phyloP scores from a whole-genome alignment of 2,329 filamentous ascomycete genomes.

The Alternaria postmessia region DNA sequence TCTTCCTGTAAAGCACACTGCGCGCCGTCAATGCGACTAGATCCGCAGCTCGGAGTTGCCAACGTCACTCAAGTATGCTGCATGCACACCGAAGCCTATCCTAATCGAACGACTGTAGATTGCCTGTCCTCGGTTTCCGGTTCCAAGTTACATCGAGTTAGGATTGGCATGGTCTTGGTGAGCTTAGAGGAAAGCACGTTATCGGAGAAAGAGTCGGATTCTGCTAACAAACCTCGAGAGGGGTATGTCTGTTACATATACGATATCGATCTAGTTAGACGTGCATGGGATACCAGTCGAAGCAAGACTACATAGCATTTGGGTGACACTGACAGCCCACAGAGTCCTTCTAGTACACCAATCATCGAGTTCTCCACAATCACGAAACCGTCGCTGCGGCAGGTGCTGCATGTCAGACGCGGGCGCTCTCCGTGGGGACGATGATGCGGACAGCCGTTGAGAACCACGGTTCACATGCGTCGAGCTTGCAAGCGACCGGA shows the following conservation, averaged over 20 bases:
- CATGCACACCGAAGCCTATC: neutral
- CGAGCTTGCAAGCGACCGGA: neutral
- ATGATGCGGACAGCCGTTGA: slow-evolving; percentile 16
- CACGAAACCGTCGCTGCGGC: slow-evolving; percentile 18
- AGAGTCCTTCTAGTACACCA: slow-evolving; percentile 1
- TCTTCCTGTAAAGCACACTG: neutral
- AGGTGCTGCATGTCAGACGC: slow-evolving; percentile 26
- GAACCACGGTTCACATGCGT: slow-evolving; percentile 20
- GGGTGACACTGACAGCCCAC: slow-evolving; percentile 1
- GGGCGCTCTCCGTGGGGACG: slow-evolving; percentile 8
- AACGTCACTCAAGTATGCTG: neutral
- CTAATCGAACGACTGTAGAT: neutral
- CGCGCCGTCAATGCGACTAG: neutral
- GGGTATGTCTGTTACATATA: neutral
- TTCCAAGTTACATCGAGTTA: neutral
- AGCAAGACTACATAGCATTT: neutral
- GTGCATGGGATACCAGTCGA: neutral
- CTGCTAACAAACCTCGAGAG: neutral
- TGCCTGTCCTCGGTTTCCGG: neutral
- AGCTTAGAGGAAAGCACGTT: neutral
- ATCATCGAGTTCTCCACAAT: slow-evolving; percentile 9
- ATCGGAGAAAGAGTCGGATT: neutral
- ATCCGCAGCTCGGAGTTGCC: neutral
- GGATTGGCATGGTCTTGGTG: neutral
- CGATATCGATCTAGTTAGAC: neutral